Evolutionary conservation across 179 eudicot species (phyloP).

Genomic region (Amaranthus tricolor): DNA sequence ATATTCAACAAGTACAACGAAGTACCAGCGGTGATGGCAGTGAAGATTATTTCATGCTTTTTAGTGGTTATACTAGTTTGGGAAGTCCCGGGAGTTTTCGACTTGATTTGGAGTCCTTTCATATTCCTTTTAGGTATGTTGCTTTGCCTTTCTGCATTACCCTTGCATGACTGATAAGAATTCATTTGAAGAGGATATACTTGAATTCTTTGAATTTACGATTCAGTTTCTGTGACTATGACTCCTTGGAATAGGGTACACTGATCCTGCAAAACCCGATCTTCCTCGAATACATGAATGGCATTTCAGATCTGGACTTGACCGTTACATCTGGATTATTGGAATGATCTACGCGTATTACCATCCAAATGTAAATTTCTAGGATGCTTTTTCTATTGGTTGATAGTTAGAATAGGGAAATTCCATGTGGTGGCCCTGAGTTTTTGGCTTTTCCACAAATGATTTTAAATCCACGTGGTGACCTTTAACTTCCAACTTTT

Average conservation of each 20-base stretch:
- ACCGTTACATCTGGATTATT: conserved; percentile 94
- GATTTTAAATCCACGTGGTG: no score
- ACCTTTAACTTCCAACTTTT: no score
- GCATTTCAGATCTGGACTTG: conserved; percentile 99
- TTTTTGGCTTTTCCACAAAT: no score
- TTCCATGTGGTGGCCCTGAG: no score
- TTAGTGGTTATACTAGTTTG: conserved; percentile 79
- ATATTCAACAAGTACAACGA: conserved; percentile 88
- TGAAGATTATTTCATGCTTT: conserved; percentile 67
- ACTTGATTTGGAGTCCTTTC: conserved; percentile 79
- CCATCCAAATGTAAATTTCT: conserved; percentile 75
- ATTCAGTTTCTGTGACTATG: conserved; percentile 12
- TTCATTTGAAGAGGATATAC: neutral
- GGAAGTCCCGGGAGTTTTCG: conserved; percentile 95
- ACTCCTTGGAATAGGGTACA: conserved; percentile 53
- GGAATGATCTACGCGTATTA: conserved; percentile 96
- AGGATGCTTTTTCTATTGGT: neutral
- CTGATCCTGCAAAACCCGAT: conserved; percentile 93
- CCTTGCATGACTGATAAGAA: neutral
- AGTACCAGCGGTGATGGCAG: conserved; percentile 73
- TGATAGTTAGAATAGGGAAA: neutral
- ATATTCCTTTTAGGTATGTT: conserved; percentile 70
- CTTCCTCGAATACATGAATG: conserved; percentile 89
- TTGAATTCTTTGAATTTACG: no score
- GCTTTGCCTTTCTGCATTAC: conserved; percentile 8